phyloP scores from a whole-genome alignment of 2,329 filamentous ascomycete genomes.

The Botrytis fragariae region DNA sequence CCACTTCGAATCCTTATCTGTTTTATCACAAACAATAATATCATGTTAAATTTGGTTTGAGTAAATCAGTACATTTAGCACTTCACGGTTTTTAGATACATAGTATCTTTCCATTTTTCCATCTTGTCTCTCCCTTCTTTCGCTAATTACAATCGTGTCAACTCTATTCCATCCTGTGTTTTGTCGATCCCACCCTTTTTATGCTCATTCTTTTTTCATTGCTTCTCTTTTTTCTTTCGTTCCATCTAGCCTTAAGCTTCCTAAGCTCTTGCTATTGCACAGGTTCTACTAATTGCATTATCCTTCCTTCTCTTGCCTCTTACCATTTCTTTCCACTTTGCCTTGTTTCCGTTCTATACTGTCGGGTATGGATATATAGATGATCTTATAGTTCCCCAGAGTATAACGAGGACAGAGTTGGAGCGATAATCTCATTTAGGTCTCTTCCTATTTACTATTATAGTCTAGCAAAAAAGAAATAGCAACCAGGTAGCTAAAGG shows the following conservation, averaged over 20 bases:
- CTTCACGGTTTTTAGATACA: not conserved
- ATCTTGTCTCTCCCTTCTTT: not conserved
- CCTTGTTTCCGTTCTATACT: not conserved
- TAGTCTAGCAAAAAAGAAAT: not conserved
- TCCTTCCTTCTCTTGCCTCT: not conserved
- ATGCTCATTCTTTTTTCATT: not conserved
- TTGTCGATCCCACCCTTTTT: not conserved
- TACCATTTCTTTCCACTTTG: not conserved
- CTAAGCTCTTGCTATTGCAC: not conserved
- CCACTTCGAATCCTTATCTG: not conserved
- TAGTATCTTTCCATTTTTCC: not conserved
- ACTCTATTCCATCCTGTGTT: not conserved
- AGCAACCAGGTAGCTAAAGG: not conserved
- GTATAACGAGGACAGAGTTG: not conserved
- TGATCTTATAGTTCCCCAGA: not conserved
- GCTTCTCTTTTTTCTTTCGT: not conserved
- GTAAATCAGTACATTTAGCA: too few species aligned
- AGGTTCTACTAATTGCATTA: not conserved
- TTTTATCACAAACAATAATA: not conserved
- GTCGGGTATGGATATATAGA: not conserved
- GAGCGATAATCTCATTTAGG: not conserved
- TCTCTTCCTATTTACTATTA: not conserved
- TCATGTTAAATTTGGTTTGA: not conserved
- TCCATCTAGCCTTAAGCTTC: not conserved
- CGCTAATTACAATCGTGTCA: not conserved